Evolutionary conservation across 129 eudicot species (phyloP).

Genomic region (Flaveria bidentis): DNA sequence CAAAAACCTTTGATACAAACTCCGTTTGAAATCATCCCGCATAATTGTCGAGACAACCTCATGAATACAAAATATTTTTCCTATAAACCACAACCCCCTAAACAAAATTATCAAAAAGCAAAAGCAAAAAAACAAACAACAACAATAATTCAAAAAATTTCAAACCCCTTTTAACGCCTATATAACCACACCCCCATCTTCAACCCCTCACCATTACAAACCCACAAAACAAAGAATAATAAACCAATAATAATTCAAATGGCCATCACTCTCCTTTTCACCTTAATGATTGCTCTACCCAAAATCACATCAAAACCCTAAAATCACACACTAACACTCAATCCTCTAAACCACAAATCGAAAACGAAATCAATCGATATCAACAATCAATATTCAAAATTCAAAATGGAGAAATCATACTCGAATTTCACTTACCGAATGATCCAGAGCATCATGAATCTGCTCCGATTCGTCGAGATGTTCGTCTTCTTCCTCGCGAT

Average conservation of each 20-base stretch:
- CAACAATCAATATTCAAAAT: too few relatives aligned
- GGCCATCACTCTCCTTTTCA: constrained; percentile 35
- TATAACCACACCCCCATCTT: constrained; percentile 1
- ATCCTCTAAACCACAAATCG: not conserved
- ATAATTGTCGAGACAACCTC: too few relatives aligned
- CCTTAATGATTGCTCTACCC: constrained; percentile 28
- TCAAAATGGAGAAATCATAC: constrained; percentile 51
- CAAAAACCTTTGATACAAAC: too few relatives aligned
- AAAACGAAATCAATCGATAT: constrained; percentile 52
- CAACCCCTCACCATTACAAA: not conserved
- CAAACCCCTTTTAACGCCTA: not conserved
- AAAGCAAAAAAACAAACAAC: not conserved
- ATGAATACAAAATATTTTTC: too few relatives aligned
- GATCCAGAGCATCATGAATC: constrained; percentile 45
- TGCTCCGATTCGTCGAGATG: constrained; percentile 56
- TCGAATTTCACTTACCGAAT: constrained; percentile 44
- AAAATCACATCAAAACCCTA: constrained; percentile 14
- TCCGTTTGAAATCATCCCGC: too few relatives aligned
- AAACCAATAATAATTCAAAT: not conserved
- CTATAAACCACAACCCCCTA: too few relatives aligned
- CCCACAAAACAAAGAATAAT: not conserved
- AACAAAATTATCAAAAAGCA: not conserved
- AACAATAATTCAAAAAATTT: not conserved
- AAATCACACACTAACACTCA: not conserved
- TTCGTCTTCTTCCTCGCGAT: constrained; percentile 44